Conservation (phyloP, 2,329 filamentous ascomycete species). For the Talaromyces sp. region DNA sequence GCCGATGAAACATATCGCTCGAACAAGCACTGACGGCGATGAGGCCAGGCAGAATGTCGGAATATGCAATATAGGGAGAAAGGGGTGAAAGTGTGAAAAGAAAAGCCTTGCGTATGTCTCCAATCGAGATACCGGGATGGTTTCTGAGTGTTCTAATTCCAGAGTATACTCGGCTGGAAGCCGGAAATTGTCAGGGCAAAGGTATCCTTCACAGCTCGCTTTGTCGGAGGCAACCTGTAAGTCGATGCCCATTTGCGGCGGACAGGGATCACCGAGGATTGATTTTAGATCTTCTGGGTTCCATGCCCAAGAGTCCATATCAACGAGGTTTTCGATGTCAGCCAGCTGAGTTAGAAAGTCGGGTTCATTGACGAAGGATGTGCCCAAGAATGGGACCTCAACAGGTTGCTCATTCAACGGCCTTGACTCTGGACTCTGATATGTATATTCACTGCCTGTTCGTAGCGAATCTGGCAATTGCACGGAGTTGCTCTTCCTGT, state of each 20-base stretch:
- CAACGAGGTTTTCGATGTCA: conserved; percentile 1
- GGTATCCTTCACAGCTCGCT: background rate
- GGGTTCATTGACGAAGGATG: background rate
- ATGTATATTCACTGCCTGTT: background rate
- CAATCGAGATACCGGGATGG: background rate
- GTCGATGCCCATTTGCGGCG: background rate
- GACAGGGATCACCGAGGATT: background rate
- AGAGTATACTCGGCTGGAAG: conserved; percentile 3
- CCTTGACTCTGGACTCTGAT: background rate
- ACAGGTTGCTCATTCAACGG: background rate
- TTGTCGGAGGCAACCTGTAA: background rate
- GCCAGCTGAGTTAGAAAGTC: conserved; percentile 5
- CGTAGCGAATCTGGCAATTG: background rate
- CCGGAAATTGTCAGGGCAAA: conserved; percentile 5
- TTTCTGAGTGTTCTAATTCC: background rate
- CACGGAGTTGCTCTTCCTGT: background rate
- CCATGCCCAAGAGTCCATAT: conserved; percentile 2
- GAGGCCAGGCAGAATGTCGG: conserved; percentile 8
- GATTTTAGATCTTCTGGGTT: background rate
- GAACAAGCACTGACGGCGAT: background rate
- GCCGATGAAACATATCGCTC: conserved; percentile 8
- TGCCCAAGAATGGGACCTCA: background rate
- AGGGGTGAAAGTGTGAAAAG: conserved; percentile 7
- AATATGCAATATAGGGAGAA: background rate
- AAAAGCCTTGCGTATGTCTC: conserved; percentile 2